phyloP scores from a whole-genome alignment of 1,284 basidiomycete genomes.

The Fistulina hepatica region DNA sequence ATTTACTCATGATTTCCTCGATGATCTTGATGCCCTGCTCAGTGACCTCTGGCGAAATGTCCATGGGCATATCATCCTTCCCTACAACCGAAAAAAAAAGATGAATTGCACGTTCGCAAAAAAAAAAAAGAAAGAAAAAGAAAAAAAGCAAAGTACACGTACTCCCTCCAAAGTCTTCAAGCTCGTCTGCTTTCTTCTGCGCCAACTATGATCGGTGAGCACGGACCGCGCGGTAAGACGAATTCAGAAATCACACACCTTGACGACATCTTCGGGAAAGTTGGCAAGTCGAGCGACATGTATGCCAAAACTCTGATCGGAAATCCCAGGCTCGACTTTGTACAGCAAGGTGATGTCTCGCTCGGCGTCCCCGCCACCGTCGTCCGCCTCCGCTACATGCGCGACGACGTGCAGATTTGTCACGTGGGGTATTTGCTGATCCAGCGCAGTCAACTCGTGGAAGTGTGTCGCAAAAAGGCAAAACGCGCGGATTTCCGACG shows the following conservation, averaged over 20 bases:
- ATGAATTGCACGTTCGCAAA: conserved; percentile 12
- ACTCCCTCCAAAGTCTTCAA: conserved; percentile 84
- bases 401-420: conserved; percentile 96
- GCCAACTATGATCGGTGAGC: conserved; percentile 53
- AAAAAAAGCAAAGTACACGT: conserved; percentile 8
- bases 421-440: conserved; percentile 79
- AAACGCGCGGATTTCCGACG: conserved; percentile 83
- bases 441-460: conserved; percentile 91
- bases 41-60: conserved; percentile 49
- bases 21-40: conserved; percentile 77
- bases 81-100: conserved; percentile 9
- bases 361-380: conserved; percentile 39
- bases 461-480: conserved; percentile 98
- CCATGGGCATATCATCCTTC: conserved; percentile 30
- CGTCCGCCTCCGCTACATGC: conserved; percentile 61
- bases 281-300: conserved; percentile 95
- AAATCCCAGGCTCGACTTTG: conserved; percentile 88
- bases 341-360: conserved; percentile 90
- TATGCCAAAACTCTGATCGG: conserved; percentile 97
- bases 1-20: conserved; percentile 69
- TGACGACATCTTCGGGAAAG: conserved; percentile 91
- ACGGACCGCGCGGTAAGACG: too few species aligned
- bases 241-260: conserved; percentile 43
- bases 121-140: background rate
- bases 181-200: conserved; percentile 88